phyloP scores from a whole-genome alignment of 73 alveolate genomes.

The Paramecium sonneborni region DNA sequence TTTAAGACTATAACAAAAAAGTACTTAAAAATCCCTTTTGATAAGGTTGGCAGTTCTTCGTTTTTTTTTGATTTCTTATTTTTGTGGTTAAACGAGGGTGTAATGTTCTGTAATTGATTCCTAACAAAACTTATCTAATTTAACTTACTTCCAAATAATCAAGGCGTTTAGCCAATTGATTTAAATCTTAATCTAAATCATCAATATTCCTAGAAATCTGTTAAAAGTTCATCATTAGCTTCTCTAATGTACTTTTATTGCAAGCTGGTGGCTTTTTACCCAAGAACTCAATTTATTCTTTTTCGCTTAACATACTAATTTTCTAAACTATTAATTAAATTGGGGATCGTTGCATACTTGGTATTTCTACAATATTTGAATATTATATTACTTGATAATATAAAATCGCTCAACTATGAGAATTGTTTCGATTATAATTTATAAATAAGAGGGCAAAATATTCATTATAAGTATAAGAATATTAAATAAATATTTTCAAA shows the following conservation, averaged over 20 bases:
- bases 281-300: neutral
- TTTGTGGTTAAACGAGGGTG: neutral
- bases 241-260: neutral
- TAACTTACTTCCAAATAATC: neutral
- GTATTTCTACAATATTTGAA: neutral
- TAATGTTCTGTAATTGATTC: slow-evolving; percentile 19
- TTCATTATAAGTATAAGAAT: neutral
- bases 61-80: slow-evolving; percentile 7
- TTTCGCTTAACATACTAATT: neutral
- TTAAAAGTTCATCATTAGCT: neutral
- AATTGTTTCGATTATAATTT: neutral
- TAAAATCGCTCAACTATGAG: neutral
- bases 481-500: neutral
- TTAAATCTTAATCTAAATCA: slow-evolving; percentile 12
- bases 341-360: neutral
- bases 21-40: slow-evolving; percentile 5
- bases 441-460: neutral
- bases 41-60: slow-evolving; percentile 37
- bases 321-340: neutral
- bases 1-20: neutral
- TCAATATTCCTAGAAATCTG: neutral
- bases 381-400: neutral
- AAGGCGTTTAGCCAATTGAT: slow-evolving; percentile 6
- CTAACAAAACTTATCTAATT: neutral
- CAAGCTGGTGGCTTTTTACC: neutral